phyloP scores from a whole-genome alignment of 2,329 filamentous ascomycete species.

The Chaetomiaceae sp. region DNA sequence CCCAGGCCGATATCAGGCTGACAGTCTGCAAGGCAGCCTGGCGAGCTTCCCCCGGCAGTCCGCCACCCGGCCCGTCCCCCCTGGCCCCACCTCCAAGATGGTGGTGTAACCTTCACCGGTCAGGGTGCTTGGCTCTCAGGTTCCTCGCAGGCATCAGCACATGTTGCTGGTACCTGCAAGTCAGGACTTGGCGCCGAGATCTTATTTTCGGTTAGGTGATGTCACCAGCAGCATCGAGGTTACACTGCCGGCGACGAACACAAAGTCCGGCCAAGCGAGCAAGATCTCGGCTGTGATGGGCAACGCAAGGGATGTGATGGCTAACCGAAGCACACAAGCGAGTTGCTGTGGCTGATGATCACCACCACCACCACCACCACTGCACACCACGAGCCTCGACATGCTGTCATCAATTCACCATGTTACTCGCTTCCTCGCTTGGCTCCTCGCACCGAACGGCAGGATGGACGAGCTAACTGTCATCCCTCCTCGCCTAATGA shows the following conservation, averaged over 20 bases:
- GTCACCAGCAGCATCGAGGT: neutral
- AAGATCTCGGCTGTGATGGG: neutral
- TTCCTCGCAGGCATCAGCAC: no score
- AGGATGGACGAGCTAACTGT: neutral
- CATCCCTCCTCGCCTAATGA: neutral
- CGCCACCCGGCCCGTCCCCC: neutral
- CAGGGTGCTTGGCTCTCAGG: no score
- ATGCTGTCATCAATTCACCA: no score
- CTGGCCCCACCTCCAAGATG: neutral
- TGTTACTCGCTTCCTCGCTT: neutral
- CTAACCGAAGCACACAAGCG: conserved; percentile 8
- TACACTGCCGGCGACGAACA: neutral
- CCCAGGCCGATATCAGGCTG: neutral
- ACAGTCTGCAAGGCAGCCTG: neutral
- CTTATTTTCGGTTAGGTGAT: no score
- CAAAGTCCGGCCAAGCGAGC: neutral
- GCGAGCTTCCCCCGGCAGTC: neutral
- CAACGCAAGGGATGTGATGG: no score
- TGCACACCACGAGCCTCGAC: no score
- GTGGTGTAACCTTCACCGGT: no score
- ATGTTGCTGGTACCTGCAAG: no score
- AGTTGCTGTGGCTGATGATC: neutral
- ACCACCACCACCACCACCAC: neutral
- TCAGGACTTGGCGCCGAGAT: no score
- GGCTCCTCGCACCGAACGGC: neutral